These are phyloP conservation scores for Nannizziopsis barbatae DNA, from an alignment of 2,329 filamentous ascomycete genomes.

Conservation along the genomic window DNA sequence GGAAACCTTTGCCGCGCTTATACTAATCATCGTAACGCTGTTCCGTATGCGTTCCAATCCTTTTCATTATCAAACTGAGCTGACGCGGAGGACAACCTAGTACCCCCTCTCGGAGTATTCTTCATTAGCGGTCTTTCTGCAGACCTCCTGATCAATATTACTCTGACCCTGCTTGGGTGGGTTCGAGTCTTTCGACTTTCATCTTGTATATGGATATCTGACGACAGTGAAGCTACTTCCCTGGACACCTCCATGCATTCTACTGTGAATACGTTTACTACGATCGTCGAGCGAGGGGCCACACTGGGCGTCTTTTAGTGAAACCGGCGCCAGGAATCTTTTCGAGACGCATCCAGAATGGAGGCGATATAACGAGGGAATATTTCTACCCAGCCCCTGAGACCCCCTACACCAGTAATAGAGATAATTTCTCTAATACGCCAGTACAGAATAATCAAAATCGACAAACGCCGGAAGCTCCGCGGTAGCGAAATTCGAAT, in stretches of 20 bases:
- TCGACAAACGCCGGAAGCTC: not conserved
- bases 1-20: conserved; percentile 29
- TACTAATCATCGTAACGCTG: conserved; percentile 38
- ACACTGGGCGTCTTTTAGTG: conserved; percentile 16
- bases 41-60: conserved; percentile 29
- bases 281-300: conserved; percentile 42
- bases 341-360: conserved; percentile 32
- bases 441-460: conserved; percentile 6
- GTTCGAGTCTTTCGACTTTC: conserved; percentile 16
- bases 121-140: conserved; percentile 53
- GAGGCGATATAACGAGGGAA: conserved; percentile 21
- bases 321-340: conserved; percentile 30
- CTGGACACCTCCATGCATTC: conserved; percentile 69
- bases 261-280: conserved; percentile 78
- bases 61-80: not conserved
- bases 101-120: conserved; percentile 55
- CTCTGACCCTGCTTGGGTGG: conserved; percentile 53
- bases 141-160: conserved; percentile 57
- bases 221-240: conserved; percentile 49
- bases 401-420: not conserved
- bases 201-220: not conserved
- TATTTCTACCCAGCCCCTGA: conserved; percentile 16
- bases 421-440: conserved; percentile 2
- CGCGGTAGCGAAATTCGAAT: not conserved
- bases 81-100: conserved; percentile 29